These are phyloP conservation scores for Cryptococcus sp. DNA, from an alignment of 1,284 basidiomycete genomes.

Conservation along the genomic window DNA sequence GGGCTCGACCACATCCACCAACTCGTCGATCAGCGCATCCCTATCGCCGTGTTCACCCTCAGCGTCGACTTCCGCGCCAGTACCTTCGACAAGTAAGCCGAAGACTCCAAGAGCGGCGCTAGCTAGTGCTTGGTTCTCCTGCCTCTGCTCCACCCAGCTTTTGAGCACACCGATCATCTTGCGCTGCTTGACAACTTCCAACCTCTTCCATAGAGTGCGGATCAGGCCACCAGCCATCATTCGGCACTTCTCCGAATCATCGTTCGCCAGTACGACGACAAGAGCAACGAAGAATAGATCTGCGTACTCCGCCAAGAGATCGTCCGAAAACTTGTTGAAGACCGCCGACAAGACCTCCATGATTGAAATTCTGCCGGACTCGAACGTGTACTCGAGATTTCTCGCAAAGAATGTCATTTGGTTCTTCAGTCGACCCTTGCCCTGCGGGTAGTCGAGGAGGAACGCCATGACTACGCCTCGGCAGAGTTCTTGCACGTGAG, in stretches of 20 bases:
- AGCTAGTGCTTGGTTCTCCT: slow-evolving; percentile 36
- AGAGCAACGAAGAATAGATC: slow-evolving; percentile 91
- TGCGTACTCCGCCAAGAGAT: slow-evolving; percentile 75
- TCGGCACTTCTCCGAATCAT: slow-evolving; percentile 83
- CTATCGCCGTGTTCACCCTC: slow-evolving; percentile 45
- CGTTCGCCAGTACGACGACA: slow-evolving; percentile 91
- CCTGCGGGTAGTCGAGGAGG: slow-evolving; percentile 96
- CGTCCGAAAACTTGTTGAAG: slow-evolving; percentile 78
- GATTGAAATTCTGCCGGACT: slow-evolving; percentile 86
- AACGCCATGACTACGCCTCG: slow-evolving; percentile 90
- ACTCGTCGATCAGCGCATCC: slow-evolving; percentile 19
- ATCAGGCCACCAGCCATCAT: slow-evolving; percentile 83
- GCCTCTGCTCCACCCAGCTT: slow-evolving; percentile 62
- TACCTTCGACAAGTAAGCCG: slow-evolving; percentile 66
- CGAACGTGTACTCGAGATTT: slow-evolving; percentile 88
- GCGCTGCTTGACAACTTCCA: slow-evolving; percentile 63
- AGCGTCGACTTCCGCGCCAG: slow-evolving; percentile 57
- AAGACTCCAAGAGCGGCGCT: slow-evolving; percentile 67
- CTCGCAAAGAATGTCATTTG: slow-evolving; percentile 92
- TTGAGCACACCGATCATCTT: slow-evolving; percentile 67
- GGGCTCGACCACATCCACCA: slow-evolving; percentile 60
- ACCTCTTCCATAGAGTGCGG: slow-evolving; percentile 68
- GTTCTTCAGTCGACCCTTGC: slow-evolving; percentile 80
- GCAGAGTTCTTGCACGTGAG: slow-evolving; percentile 87
- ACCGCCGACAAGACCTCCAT: slow-evolving; percentile 86